Base-by-base conservation (phyloP, 2,329 filamentous ascomycete genomes). In the Pseudocercospora eumusae region DNA sequence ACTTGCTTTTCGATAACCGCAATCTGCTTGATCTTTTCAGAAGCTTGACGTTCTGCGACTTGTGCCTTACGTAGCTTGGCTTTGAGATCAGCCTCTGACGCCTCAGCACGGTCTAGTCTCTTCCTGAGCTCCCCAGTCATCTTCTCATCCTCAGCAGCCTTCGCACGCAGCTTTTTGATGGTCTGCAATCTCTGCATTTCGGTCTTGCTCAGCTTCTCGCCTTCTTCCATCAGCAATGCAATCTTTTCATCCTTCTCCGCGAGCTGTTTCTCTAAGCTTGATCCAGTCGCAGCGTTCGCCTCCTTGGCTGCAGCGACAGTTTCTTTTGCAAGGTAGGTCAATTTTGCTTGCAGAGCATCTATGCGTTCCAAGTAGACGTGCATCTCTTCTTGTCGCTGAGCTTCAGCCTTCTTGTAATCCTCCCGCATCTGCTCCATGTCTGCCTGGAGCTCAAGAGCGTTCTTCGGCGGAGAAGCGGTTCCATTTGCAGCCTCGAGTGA, bases 231-330 rank as follows among this genome's bases (percentile, higher is more conserved):
- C 11, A 99, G 80, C 52, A 93, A 80, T 2, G 93, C 91, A 70
- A 98, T 96, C 74, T 91, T 91, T 69, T 93, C 88, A 70, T 98
- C 93, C 73, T 92, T 96, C 71, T 96, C 92, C 0, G 91, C 90
- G 13, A 98, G 75, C 72, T 90, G 92, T 74, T 88, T 91, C 67
- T 96, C 90, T 1, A 82, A 61, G 60, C 87, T 90, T 0, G 84
- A 73, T 1, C 84, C 79, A 0, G 89, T 86, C 23, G 82, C 79
- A n/a, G 83, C 78, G 2, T 86, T 87, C 6, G 87, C 83, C 67
- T 86, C 85, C 71, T 88, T 89, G 1, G 95, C 91, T 0, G 88
- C 82, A 31, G 93, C 88, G 0, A 89, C 86, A 11, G 90, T 88
- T 71, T 93, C 90, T 64, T 89, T 89, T 2, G 93, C 88, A 11